phyloP scores from a whole-genome alignment of 179 eudicot species.

The Vitellaria paradoxa region DNA sequence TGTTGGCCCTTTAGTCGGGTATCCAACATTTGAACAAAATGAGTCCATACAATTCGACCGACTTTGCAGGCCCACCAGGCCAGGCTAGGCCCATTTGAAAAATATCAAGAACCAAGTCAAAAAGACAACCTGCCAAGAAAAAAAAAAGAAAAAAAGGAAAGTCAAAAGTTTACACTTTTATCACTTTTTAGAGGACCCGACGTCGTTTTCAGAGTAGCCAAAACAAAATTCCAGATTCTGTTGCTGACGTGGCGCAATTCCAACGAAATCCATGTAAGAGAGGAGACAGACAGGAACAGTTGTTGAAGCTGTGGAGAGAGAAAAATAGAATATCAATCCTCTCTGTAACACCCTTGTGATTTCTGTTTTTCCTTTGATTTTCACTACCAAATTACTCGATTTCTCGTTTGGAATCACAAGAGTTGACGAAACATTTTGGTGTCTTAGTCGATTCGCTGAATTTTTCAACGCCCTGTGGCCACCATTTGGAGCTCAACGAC shows the following conservation, averaged over 20 bases:
- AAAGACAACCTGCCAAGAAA: neutral
- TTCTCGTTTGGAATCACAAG: neutral
- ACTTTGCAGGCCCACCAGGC: neutral
- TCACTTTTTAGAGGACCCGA: neutral
- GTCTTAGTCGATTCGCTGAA: neutral
- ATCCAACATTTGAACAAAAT: too few relatives aligned
- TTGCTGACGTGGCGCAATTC: constrained; percentile 17
- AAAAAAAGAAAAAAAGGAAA: too few relatives aligned
- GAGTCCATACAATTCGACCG: neutral
- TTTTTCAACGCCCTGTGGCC: constrained; percentile 1
- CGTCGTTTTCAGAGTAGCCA: neutral
- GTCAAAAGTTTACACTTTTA: neutral
- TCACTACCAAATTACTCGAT: neutral
- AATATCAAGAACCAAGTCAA: neutral
- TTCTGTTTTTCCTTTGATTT: neutral
- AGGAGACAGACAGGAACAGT: neutral
- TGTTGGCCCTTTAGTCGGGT: neutral
- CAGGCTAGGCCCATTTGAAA: neutral
- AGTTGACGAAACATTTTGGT: neutral
- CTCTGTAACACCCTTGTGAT: neutral
- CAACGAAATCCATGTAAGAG: neutral
- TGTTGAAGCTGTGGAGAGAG: neutral
- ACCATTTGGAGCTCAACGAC: constrained; percentile 2
- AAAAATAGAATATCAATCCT: constrained; percentile 2
- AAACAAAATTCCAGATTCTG: neutral